Base-by-base conservation (phyloP, 192 early-diverging fungal species). In the Mortierella claussenii region DNA sequence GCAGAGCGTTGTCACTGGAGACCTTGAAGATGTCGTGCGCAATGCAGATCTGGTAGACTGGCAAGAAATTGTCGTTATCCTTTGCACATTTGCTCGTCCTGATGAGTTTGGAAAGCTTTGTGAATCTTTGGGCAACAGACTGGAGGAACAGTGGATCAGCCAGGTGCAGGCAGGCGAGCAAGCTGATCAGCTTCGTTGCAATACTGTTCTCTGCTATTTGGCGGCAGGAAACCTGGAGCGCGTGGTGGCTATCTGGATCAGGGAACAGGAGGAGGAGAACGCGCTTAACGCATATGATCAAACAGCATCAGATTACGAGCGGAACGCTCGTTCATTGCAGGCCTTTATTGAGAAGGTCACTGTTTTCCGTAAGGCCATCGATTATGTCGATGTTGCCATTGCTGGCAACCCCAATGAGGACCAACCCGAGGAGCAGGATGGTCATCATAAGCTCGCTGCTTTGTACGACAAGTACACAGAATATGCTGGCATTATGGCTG, bases 321-420 rank as follows among this genome's bases (percentile, higher is more conserved):
- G 81, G 28, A 82, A 85, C 45, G 76, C 85, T 28, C 65, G 82
- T 23, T 78, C 86, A 6, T 75, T 99, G 21, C 94, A 97, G 40
- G 65, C 81, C 45, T 76, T 98, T 13, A 86, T 98, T 46, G 96
- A 98, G 67, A 95, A 96, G 80, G 89, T 98, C 24, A 87, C 95
- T 11, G 90, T 99, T 30, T 97, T 98, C 85, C 89, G 95, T 31
- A 91, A 92, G 49, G 98, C 96, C 1, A 93, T 98, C 48, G 88
- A 91, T 48, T 99, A 90, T 80, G 89, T 94, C 31, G 97, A 99
- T 65, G 74, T 90, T 13, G 88, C 90, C 15, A 65, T 94, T 31
- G 46, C 68, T 30, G 64, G 81, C 28, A 70, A 71, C 65, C 59
- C 64, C 42, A 87, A 86, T 30, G 69, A 71, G 24, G 69, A 64